Conservation (phyloP, 768 basidiomycete genomes). For the Goffeauzyma gilvescens region DNA sequence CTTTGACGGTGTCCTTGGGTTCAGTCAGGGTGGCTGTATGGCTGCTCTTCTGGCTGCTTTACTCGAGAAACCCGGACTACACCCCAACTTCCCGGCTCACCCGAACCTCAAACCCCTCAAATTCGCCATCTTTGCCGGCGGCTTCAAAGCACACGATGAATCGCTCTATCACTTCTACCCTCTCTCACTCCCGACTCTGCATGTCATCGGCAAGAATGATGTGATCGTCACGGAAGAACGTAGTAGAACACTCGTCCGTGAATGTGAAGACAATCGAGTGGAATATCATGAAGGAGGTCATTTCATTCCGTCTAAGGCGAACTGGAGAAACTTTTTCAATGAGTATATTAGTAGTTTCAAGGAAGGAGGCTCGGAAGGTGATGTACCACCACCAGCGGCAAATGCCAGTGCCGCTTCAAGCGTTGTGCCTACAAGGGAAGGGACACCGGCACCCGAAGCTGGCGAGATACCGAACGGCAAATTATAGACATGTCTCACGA, state of each 20-base stretch:
- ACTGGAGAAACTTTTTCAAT: slow-evolving; percentile 13
- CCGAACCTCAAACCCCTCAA: slow-evolving; percentile 22
- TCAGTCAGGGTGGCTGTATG: slow-evolving; percentile 32
- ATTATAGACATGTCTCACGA: too few species aligned
- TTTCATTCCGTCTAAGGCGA: slow-evolving; percentile 13
- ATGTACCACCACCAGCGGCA: slow-evolving; percentile 19
- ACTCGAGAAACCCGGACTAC: slow-evolving; percentile 23
- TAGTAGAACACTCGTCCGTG: slow-evolving; percentile 19
- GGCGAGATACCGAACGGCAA: too few species aligned
- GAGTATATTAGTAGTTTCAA: slow-evolving; percentile 27
- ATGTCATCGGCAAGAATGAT: slow-evolving; percentile 26
- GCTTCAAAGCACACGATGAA: slow-evolving; percentile 20
- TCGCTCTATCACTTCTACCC: slow-evolving; percentile 22
- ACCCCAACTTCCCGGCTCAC: slow-evolving; percentile 19
- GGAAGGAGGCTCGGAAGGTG: slow-evolving; percentile 22
- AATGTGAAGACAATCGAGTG: slow-evolving; percentile 19
- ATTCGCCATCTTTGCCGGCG: slow-evolving; percentile 27
- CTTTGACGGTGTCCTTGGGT: slow-evolving; percentile 30
- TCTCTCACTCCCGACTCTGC: slow-evolving; percentile 22
- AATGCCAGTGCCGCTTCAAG: slow-evolving; percentile 3
- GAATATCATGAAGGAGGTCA: slow-evolving; percentile 26
- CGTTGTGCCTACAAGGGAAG: slow-evolving; percentile 3
- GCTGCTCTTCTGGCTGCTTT: slow-evolving; percentile 24
- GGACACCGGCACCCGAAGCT: slow-evolving; percentile 1
- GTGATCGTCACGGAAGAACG: slow-evolving; percentile 26